Evolutionary conservation across 179 eudicot species (phyloP), one percentile per base, ranked within the genome.

Genomic region (Dionaea muscipula): DNA sequence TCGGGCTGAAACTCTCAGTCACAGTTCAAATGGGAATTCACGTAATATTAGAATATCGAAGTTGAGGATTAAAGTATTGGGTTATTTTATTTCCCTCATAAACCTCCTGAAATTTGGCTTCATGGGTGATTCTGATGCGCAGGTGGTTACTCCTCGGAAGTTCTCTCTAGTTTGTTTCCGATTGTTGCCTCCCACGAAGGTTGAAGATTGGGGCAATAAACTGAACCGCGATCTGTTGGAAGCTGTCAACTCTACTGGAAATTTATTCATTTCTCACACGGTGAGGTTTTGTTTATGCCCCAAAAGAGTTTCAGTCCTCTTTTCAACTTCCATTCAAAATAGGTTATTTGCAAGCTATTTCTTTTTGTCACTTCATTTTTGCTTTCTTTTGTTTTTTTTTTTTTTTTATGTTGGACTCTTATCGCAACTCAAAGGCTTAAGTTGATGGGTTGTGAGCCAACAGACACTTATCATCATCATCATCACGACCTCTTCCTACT

Each of bases 141-240:
- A 90, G 97, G 79, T 87, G 59, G 77, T 76, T 51, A 67, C 72
- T 47, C 84, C 94, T 61, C 75, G 93, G 51, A 76, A 50, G 55
- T 91, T 91, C 59, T 72, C 99, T 2, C 47, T 87, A 66, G 88
- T 91, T 35, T 91, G 99, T 61, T 84, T 91, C 49, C 80, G 96
- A 38, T 64, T 91, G 71, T 51, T 80, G 44, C 75, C 82, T 31
- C 81, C 79, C 13, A 57, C 49, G 27, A 55, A 44, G 24, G 69
- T 77, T 18, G 68, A 70, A 53, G 65, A 70, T 46, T 14, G n/a
- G 25, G 72, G 68, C 57, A 76, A 91, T 66, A 68, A 69, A 53
- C 61, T 91, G 53, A 91, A 87, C 72, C 75, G 54, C 6, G 83
- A 79, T 55, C 73, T 91, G 50, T 62, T 91, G 68, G 94, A 91